A percentile compares a stretch with the other conserved stretches of the same genome.
These are phyloP conservation scores for Candida tammaniensis DNA, from an alignment of 805 yeast species.

Conservation along the genomic window DNA sequence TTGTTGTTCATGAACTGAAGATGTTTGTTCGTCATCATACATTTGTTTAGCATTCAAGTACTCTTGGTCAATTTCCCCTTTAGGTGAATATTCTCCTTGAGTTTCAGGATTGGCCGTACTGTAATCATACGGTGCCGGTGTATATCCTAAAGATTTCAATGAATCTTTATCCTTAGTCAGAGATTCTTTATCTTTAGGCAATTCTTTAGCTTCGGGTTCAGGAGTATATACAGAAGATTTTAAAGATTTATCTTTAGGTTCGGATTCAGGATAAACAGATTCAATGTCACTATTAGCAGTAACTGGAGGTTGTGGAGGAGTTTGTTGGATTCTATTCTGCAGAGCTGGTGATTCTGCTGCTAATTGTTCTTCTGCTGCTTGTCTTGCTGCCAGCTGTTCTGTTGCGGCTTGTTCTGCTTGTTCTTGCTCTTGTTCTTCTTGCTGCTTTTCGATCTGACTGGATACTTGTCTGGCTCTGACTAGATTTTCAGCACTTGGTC, in stretches of 20 bases:
- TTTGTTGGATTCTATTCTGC: conserved; percentile 8
- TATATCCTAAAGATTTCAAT: conserved; percentile 2
- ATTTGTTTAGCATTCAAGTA: conserved; percentile 7
- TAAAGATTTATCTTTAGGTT: too few species aligned
- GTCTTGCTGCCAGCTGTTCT: not conserved
- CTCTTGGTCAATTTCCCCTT: conserved; percentile 2
- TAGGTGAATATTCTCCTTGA: conserved; percentile 3
- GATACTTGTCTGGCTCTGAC: conserved; percentile 23
- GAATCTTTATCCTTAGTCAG: not conserved
- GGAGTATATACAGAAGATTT: too few species aligned
- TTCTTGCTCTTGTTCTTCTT: too few species aligned
- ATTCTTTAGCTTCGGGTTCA: not conserved
- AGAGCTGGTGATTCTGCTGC: not conserved
- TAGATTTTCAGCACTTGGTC: conserved; percentile 24
- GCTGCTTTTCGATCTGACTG: conserved; percentile 7
- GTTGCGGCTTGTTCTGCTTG: too few species aligned
- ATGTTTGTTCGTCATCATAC: conserved; percentile 14
- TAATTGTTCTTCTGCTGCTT: not conserved
- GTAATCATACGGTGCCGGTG: conserved; percentile 5
- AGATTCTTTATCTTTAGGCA: not conserved
- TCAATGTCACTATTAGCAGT: conserved; percentile 9
- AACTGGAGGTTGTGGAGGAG: conserved; percentile 14
- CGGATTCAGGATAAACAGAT: conserved; percentile 11
- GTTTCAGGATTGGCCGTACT: conserved; percentile 2
- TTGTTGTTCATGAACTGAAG: conserved; percentile 5